Base-by-base conservation (phyloP, 139 green algal species). In the Diplosphaera chodatii region DNA sequence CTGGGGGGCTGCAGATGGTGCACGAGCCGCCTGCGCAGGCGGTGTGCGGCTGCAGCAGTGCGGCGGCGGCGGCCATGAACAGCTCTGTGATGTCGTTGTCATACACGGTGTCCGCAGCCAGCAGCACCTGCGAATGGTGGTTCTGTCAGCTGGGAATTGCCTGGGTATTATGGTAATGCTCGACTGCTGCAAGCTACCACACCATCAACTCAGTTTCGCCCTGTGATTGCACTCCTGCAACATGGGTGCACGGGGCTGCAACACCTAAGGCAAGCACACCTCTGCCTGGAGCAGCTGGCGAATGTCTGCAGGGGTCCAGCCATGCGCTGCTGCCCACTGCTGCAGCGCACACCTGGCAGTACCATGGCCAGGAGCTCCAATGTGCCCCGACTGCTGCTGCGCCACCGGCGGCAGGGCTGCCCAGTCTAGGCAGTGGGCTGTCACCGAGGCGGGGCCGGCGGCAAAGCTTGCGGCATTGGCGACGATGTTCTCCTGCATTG, bases 71-170 rank as follows among this genome's bases (percentile, higher is more conserved):
- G 22, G 48, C 32, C 55, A 80, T 65, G 65, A 80, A 76, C 0
- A 55, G 65, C 28, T 76, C 70, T 30, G 75, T 80, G 27, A 80
- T 33, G 33, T 62, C 56, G 25, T 72, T 62, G 40, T 80, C 65
- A 33, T 80, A 80, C 33, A 80, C 69, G 10, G 67, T 62, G 62
- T 80, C 75, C 1, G 55, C 75, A 34, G 69, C 75, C 32, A 80
- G 65, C 34, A 74, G 41, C 6, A 75, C 68, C 68, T 73, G 48
- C 29, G 40, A 55, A 48, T 48, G 37, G n/a, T n/a, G n/a, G n/a
- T n/a, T n/a, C n/a, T n/a, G n/a, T n/a, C n/a, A n/a, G n/a, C n/a
- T n/a, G n/a, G n/a, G n/a, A n/a, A n/a, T n/a, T n/a, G n/a, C n/a
- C n/a, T n/a, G n/a, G n/a, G n/a, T n/a, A n/a, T n/a, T n/a, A n/a